These are phyloP conservation scores for Didymella exigua DNA, from an alignment of 2,329 filamentous ascomycete genomes.

Conservation along the genomic window DNA sequence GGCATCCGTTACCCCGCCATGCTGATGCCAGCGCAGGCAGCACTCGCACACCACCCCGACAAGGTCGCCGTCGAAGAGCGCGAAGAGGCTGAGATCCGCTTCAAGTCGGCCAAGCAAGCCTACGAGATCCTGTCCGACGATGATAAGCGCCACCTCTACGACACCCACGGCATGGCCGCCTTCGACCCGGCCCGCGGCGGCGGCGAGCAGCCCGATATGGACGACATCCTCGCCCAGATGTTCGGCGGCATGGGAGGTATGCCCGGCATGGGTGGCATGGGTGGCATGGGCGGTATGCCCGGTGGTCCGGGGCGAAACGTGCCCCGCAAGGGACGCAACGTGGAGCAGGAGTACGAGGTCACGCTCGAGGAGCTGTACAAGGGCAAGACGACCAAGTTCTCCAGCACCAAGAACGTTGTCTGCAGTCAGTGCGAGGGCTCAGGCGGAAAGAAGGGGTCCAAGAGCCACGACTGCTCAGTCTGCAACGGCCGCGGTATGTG, in stretches of 20 bases:
- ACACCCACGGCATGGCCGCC: slow-evolving; percentile 92
- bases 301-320: slow-evolving; percentile 54
- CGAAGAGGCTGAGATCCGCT: slow-evolving; percentile 83
- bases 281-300: slow-evolving; percentile 56
- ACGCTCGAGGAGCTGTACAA: slow-evolving; percentile 95
- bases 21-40: slow-evolving; percentile 62
- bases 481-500: slow-evolving; percentile 75
- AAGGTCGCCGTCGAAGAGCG: slow-evolving; percentile 89
- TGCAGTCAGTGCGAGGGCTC: slow-evolving; percentile 86
- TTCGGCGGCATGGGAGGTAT: slow-evolving; percentile 64
- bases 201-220: slow-evolving; percentile 74
- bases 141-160: slow-evolving; percentile 88
- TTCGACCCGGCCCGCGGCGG: slow-evolving; percentile 80
- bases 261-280: slow-evolving; percentile 71
- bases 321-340: slow-evolving; percentile 75
- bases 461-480: slow-evolving; percentile 78
- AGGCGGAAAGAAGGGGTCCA: slow-evolving; percentile 91
- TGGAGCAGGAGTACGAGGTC: slow-evolving; percentile 90
- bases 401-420: slow-evolving; percentile 90
- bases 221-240: slow-evolving; percentile 93
- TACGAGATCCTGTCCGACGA: slow-evolving; percentile 99
- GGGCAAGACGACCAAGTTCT: slow-evolving; percentile 96
- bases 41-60: slow-evolving; percentile 88
- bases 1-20: slow-evolving; percentile 4
- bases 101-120: slow-evolving; percentile 91